Base-by-base conservation (phyloP, 371 early-diverging fungal genomes). In the Apophysomyces variabilis region DNA sequence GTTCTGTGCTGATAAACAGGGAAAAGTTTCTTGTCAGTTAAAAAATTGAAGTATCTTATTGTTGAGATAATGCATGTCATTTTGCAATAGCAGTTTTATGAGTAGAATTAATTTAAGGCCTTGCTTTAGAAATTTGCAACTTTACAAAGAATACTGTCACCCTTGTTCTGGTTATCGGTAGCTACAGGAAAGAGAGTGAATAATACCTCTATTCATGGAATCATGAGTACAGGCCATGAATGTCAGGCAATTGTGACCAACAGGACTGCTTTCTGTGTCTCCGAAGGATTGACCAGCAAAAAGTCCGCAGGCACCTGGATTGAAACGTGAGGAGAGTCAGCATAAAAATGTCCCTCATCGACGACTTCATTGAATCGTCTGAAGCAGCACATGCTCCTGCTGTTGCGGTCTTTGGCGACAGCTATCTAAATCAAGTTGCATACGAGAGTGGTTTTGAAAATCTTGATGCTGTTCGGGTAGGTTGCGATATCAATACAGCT, bases 301-400 rank as follows among this genome's bases (percentile, higher is more conserved):
- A 50, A 21, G 54, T 16, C 8, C 21, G 21, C 54, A 26, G 7
- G 54, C 21, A 50, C 54, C 41, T 21, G 21, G 54, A n/a, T 11
- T 47, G 18, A 47, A 47, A 18, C n/a, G 18, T n/a, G 54, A 50
- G 16, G 16, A 21, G 7, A 18, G 9, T 9, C 54, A 50, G 54
- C 54, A 50, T 50, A 50, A 45, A 43, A 50, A 79, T 77, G 77
- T 76, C 80, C 39, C 63, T 77, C 43, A 73, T 79, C 54, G 76
- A 79, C 61, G 80, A 76, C 59, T 76, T 74, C 58, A 72, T 73
- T 36, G 79, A 73, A 50, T 69, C 79, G 38, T 62, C 70, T 9
- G 76, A 75, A 47, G 57, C 71, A 7, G 60, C 57, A 11, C 38
- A 46, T 44, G 63, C 69, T 1, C 66, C 67, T 5, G 67, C 60